phyloP scores from a whole-genome alignment of 2,329 filamentous ascomycete genomes.

The Colletotrichum filicis region DNA sequence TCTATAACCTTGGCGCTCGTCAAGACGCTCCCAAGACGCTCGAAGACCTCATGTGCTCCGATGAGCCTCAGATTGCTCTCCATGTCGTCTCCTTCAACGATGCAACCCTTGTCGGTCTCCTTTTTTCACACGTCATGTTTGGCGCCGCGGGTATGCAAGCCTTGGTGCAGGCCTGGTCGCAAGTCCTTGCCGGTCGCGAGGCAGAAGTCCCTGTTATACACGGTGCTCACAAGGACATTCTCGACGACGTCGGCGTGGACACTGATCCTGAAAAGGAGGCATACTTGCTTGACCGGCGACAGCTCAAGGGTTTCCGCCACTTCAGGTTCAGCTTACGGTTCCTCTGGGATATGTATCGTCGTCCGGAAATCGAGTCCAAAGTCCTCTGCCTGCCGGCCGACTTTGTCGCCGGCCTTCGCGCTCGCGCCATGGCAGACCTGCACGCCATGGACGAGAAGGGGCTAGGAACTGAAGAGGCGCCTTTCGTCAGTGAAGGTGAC shows the following conservation, averaged over 20 bases:
- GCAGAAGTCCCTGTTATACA: conserved; percentile 50
- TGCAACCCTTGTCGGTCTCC: conserved; percentile 58
- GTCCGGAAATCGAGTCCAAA: conserved; percentile 45
- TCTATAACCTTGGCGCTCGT: conserved; percentile 36
- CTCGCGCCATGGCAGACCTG: conserved; percentile 45
- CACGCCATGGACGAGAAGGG: conserved; percentile 27
- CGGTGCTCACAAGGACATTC: conserved; percentile 48
- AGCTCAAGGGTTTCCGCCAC: conserved; percentile 41
- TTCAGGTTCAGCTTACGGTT: conserved; percentile 47
- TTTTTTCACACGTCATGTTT: conserved; percentile 58
- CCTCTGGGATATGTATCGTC: conserved; percentile 46
- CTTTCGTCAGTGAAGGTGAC: conserved; percentile 59
- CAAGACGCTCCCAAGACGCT: conserved; percentile 39
- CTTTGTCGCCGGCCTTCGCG: conserved; percentile 43
- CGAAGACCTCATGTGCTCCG: conserved; percentile 52
- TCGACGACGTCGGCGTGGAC: conserved; percentile 40
- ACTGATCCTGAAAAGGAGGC: conserved; percentile 41
- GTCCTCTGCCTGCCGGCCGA: conserved; percentile 51
- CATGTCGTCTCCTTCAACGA: conserved; percentile 61
- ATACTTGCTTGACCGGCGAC: conserved; percentile 39
- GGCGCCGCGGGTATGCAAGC: conserved; percentile 56
- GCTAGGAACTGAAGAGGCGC: conserved; percentile 29
- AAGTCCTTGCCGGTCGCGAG: conserved; percentile 54
- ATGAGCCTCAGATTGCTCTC: conserved; percentile 58
- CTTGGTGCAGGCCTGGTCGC: conserved; percentile 58